phyloP scores from a whole-genome alignment of 2,329 filamentous ascomycete genomes.

The Leptographium flavum region DNA sequence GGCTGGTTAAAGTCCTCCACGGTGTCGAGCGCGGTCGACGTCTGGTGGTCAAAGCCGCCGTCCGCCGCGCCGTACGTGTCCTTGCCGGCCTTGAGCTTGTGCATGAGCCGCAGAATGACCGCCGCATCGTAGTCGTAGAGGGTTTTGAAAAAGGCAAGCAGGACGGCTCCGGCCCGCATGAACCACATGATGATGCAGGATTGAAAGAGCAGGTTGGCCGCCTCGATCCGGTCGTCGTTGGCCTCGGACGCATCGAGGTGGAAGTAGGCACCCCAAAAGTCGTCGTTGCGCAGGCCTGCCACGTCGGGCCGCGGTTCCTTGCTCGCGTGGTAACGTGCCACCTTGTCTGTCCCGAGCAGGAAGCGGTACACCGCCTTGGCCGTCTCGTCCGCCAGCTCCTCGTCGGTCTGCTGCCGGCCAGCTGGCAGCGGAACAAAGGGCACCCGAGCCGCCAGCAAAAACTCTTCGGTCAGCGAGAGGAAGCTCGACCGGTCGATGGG shows the following conservation, averaged over 20 bases:
- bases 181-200: neutral
- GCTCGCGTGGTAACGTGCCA: neutral
- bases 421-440: neutral
- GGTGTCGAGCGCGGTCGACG: neutral
- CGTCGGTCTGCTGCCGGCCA: neutral
- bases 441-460: neutral
- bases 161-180: neutral
- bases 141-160: neutral
- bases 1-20: no score
- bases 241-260: neutral
- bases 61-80: neutral
- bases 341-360: neutral
- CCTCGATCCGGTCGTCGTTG: neutral
- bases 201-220: neutral
- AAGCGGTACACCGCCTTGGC: neutral
- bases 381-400: neutral
- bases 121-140: neutral
- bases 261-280: neutral
- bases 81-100: neutral
- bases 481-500: neutral
- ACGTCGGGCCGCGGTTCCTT: neutral
- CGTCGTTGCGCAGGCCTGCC: neutral
- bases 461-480: neutral
- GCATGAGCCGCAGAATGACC: neutral
- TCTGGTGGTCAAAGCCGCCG: neutral